Evolutionary conservation across 768 basidiomycete genomes (phyloP).

Genomic region (Clitopilus passeckerianus): DNA sequence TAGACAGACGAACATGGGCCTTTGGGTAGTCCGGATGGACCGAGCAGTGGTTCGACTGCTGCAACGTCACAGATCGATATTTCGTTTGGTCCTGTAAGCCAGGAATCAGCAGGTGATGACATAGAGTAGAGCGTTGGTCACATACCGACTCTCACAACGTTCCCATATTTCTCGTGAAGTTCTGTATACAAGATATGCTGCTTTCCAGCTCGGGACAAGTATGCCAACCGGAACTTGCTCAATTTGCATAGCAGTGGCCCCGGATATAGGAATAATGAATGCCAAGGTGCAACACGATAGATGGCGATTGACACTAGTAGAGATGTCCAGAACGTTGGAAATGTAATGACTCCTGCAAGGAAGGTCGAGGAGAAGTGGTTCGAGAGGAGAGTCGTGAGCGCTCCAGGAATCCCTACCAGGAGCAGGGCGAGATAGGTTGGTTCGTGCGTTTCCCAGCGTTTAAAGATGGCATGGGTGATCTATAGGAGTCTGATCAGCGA

Average conservation of each 20-base stretch:
- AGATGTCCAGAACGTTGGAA: background rate
- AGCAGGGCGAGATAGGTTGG: constrained; percentile 18
- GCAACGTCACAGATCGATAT: constrained; percentile 29
- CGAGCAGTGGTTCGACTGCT: constrained; percentile 29
- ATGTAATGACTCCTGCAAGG: too few relatives aligned
- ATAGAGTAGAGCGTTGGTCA: background rate
- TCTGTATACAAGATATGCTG: constrained; percentile 18
- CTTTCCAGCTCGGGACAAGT: constrained; percentile 11
- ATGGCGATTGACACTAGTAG: background rate
- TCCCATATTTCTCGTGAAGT: constrained; percentile 27
- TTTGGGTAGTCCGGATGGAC: constrained; percentile 33
- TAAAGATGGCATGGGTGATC: constrained; percentile 27
- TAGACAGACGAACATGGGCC: constrained; percentile 30
- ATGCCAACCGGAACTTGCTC: constrained; percentile 23
- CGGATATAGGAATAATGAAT: constrained; percentile 27
- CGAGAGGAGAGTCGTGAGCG: constrained; percentile 16
- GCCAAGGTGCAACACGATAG: constrained; percentile 28
- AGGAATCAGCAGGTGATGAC: background rate
- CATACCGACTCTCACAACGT: constrained; percentile 27
- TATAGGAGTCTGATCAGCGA: constrained; percentile 2
- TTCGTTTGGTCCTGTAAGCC: background rate
- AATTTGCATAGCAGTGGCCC: constrained; percentile 23
- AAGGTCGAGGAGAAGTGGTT: constrained; percentile 8
- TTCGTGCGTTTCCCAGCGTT: constrained; percentile 26
- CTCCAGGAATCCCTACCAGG: constrained; percentile 21